Base-by-base conservation (phyloP, 1,139 yeast genomes). In the Hansenula lynferdii region DNA sequence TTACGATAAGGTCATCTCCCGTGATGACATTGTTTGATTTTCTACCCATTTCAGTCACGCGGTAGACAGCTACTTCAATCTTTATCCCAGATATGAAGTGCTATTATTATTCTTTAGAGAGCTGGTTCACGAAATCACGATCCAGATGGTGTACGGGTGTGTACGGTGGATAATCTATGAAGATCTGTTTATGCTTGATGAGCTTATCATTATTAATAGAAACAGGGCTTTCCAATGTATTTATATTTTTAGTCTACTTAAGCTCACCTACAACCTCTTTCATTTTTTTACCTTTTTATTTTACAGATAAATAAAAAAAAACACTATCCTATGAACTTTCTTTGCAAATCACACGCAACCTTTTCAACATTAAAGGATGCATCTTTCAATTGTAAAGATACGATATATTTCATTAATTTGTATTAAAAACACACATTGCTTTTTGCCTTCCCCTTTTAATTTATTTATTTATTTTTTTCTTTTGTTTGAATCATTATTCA, bases 251-350 rank as follows among this genome's bases (percentile, higher is more conserved):
- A n/a, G n/a, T n/a, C n/a, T n/a, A n/a, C n/a, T n/a, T n/a, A n/a
- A n/a, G n/a, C n/a, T n/a, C n/a, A n/a, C 12, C 28, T 26, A 12
- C 24, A 25, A n/a, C 14, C 10, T 6, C n/a, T 14, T 17, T n/a
- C 26, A 15, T 31, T 36, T 33, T 32, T 28, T 23, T 33, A 30
- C 26, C 28, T 32, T 27, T 32, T 37, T 33, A 27, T 33, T 33
- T 37, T 31, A 32, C 39, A 37, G 34, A 37, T 33, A 32, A 33
- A 32, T 34, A 37, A 32, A 32, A 32, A 32, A 32, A n/a, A n/a
- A n/a, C n/a, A 32, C 24, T 32, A 32, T 32, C 35, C 35, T 25
- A 24, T 22, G 30, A 24, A 32, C 26, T 20, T 30, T 14, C 17
- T n/a, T n/a, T n/a, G n/a, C n/a, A n/a, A 36, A 32, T 30, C 17